Evolutionary conservation across 139 green algal species (phyloP).

Genomic region (Picochlorum costavermella): DNA sequence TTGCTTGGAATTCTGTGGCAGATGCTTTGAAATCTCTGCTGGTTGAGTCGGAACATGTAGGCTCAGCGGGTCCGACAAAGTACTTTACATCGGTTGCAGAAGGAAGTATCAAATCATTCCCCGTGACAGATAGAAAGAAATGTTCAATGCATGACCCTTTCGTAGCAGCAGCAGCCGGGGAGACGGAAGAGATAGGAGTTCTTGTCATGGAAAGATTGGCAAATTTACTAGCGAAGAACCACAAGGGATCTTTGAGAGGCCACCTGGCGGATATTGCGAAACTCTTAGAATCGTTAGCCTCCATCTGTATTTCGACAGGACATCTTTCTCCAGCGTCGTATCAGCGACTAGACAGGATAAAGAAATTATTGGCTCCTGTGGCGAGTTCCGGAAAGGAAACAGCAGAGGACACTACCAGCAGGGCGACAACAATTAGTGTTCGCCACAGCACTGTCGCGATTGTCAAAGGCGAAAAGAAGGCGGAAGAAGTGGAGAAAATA

Average conservation of each 20-base stretch:
- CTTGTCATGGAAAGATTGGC: conserved; percentile 26
- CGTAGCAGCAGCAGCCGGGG: conserved; percentile 12
- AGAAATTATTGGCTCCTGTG: conserved; percentile 13
- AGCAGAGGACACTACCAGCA: neutral
- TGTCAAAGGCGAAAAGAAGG: neutral
- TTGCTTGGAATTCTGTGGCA: conserved; percentile 21
- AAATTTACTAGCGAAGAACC: conserved; percentile 18
- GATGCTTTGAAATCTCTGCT: conserved; percentile 19
- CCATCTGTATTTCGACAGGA: conserved; percentile 14
- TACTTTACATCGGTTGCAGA: conserved; percentile 19
- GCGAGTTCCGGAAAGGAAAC: conserved; percentile 19
- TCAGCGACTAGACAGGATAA: conserved; percentile 16
- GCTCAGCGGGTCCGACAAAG: conserved; percentile 1
- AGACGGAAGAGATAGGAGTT: conserved; percentile 25
- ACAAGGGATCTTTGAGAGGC: conserved; percentile 13
- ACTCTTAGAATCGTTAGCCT: conserved; percentile 25
- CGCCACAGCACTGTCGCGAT: neutral
- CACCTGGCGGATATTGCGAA: conserved; percentile 18
- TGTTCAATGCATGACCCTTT: conserved; percentile 1
- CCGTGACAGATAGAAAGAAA: neutral
- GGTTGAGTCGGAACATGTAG: conserved; percentile 6
- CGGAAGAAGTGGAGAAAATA: neutral
- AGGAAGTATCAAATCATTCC: conserved; percentile 9
- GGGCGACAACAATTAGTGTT: neutral
- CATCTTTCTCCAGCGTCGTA: conserved; percentile 5